Evolutionary conservation across 202 grass and related monocot species (phyloP).

Genomic region (Zoysia matrella): DNA sequence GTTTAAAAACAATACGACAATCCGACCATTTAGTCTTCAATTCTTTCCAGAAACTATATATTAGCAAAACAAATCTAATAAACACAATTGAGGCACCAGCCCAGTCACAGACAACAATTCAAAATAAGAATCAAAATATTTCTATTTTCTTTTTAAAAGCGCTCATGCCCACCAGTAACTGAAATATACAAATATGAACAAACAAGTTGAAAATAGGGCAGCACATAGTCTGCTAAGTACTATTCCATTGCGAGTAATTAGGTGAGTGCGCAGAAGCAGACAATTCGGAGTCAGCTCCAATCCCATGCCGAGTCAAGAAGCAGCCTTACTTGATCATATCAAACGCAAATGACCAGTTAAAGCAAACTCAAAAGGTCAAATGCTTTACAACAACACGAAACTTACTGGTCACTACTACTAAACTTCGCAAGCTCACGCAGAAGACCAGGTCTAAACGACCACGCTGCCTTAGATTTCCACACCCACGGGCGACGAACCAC

Average conservation of each 20-base stretch:
- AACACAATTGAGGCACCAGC: background rate
- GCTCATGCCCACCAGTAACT: background rate
- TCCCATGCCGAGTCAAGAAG: constrained; percentile 36
- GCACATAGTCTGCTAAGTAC: background rate
- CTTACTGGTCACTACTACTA: background rate
- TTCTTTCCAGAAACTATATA: background rate
- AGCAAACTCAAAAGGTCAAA: constrained; percentile 29
- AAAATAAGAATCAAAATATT: background rate
- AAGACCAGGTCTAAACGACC: constrained; percentile 1
- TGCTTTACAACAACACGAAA: background rate
- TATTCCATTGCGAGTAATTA: constrained; percentile 4
- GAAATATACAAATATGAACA: constrained; percentile 11
- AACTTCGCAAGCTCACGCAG: background rate
- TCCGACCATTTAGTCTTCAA: background rate
- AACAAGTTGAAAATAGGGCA: background rate
- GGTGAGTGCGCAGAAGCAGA: constrained; percentile 3
- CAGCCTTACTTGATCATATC: constrained; percentile 13
- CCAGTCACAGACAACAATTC: constrained; percentile 25
- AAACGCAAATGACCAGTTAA: background rate
- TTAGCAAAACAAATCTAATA: background rate
- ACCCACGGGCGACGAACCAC: background rate
- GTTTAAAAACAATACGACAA: constrained; percentile 2
- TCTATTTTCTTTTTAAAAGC: background rate
- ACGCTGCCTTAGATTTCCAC: constrained; percentile 33
- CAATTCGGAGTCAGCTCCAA: constrained; percentile 20